Evolutionary conservation across 352 stramenopile species (phyloP), one percentile per base, ranked within the genome.

Genomic region (Phytophthora fragariae): DNA sequence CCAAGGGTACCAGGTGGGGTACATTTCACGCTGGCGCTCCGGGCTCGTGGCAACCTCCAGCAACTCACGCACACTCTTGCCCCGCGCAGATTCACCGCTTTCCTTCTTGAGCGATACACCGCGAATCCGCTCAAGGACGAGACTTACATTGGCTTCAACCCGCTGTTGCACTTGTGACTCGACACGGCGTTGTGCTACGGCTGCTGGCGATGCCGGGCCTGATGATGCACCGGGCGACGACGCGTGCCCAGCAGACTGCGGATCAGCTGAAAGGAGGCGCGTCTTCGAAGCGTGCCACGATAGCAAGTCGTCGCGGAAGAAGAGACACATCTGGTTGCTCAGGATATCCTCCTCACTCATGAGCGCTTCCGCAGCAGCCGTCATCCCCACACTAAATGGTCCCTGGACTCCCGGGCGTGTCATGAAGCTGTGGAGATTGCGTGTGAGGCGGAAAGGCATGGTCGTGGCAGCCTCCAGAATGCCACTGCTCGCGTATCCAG

Each of bases 391-490:
- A 52, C 87, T 92, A 75, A 98, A 97, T 12, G 89, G 85, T 0
- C 92, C 92, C 21, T 98, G 85, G 1, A 98, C 90, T 14, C 92
- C 92, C 0, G 86, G 77, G 1, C 84, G 81, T 27, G 91, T 97
- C 54, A 98, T 83, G 68, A 98, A 96, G 70, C 91, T 94, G 75
- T 93, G 84, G 61, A 97, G 66, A 61, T 97, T 98, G 7, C 90
- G 91, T 41, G 92, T 97, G 17, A 98, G 75, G 10, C 92, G 89
- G 72, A 98, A 98, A 21, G 92, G 92, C 86, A 98, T 96, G 10
- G 87, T 81, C 31, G 85, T 94, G 33, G 85, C 84, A 14, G 85
- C 78, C 53, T 96, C 91, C 17, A 97, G 72, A 47, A 95, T 91
- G 0, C 91, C 91, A 61, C 83, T 95, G 72, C 78, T 94, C 24